phyloP scores from a whole-genome alignment of 1,284 basidiomycete genomes.

The Trametes hirsuta region DNA sequence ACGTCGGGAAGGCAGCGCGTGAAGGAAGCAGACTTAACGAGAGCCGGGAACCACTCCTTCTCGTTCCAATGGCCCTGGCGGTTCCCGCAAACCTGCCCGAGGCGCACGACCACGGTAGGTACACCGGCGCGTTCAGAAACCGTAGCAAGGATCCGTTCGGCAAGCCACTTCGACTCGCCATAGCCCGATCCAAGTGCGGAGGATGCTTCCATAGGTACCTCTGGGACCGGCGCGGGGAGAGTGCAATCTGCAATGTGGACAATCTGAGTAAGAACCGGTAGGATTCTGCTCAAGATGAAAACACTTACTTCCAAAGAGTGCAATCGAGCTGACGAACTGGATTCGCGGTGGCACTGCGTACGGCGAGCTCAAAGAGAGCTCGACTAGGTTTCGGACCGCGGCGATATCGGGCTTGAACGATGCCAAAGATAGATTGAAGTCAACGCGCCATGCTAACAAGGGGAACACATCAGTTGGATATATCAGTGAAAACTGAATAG shows the following conservation, averaged over 20 bases:
- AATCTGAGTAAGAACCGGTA: not conserved
- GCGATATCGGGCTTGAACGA: conserved; percentile 28
- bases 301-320: conserved; percentile 28
- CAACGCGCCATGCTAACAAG: conserved; percentile 38
- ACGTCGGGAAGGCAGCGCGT: conserved; percentile 33
- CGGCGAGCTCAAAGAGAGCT: conserved; percentile 32
- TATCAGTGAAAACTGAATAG: too few relatives aligned
- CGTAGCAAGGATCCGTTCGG: conserved; percentile 35
- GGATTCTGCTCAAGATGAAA: not conserved
- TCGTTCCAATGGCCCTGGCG: conserved; percentile 45
- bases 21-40: conserved; percentile 39
- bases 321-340: conserved; percentile 38
- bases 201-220: conserved; percentile 19
- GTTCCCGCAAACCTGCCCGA: conserved; percentile 47
- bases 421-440: conserved; percentile 36
- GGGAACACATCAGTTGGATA: not conserved
- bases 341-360: conserved; percentile 27
- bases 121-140: conserved; percentile 28
- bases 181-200: conserved; percentile 41
- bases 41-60: conserved; percentile 48
- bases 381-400: conserved; percentile 22
- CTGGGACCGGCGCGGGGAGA: conserved; percentile 7
- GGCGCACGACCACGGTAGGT: conserved; percentile 38
- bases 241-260: conserved; percentile 6
- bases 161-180: conserved; percentile 44